Evolutionary conservation across 495 filamentous ascomycete species (phyloP).

Genomic region (Cercophora newfieldiana): DNA sequence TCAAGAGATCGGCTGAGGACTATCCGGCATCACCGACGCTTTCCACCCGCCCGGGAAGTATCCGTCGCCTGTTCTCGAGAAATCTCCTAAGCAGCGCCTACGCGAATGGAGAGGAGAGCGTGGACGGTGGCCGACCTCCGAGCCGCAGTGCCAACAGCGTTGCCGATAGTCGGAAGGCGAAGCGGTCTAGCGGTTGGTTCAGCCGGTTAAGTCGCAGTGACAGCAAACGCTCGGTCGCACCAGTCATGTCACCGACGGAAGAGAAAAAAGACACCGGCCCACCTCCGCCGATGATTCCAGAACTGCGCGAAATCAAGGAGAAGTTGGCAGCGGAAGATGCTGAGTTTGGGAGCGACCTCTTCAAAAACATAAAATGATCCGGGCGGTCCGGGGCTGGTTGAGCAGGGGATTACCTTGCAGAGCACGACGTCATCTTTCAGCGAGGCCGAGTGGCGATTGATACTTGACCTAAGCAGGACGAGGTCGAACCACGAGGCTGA

Average conservation of each 20-base stretch:
- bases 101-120: slow-evolving; percentile 36
- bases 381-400: not conserved
- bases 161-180: slow-evolving; percentile 43
- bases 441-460: not conserved
- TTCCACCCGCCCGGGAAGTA: slow-evolving; percentile 45
- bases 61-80: slow-evolving; percentile 49
- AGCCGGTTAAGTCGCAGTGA: slow-evolving; percentile 41
- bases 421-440: slow-evolving; percentile 1
- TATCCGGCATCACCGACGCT: slow-evolving; percentile 45
- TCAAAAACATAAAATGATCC: slow-evolving; percentile 56
- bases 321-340: slow-evolving; percentile 42
- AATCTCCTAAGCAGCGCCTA: slow-evolving; percentile 47
- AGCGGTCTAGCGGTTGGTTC: slow-evolving; percentile 53
- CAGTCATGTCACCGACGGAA: slow-evolving; percentile 27
- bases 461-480: not conserved
- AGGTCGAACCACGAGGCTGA: not conserved
- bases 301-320: slow-evolving; percentile 54
- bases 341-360: slow-evolving; percentile 56
- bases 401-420: not conserved
- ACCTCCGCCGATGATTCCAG: slow-evolving; percentile 62
- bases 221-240: slow-evolving; percentile 33
- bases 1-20: slow-evolving; percentile 46
- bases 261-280: slow-evolving; percentile 44
- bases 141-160: slow-evolving; percentile 39
- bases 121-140: slow-evolving; percentile 35